Evolutionary conservation across 495 filamentous ascomycete genomes (phyloP).

Genomic region (Aspergillus wentii): DNA sequence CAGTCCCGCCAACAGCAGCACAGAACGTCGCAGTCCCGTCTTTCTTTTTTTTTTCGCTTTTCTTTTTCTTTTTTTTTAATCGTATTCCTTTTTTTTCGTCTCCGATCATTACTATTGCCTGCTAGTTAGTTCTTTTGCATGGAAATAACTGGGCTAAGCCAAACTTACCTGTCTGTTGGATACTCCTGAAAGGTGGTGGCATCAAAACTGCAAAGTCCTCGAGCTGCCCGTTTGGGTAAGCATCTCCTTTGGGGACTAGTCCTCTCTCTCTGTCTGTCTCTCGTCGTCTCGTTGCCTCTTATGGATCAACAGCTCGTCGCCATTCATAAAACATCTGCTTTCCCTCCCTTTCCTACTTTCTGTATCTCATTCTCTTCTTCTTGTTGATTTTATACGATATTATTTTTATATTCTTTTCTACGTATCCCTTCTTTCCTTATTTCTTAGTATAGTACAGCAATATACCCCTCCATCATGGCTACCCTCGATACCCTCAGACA

Average conservation of each 20-base stretch:
- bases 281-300: neutral
- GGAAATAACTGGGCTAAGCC: no score
- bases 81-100: neutral
- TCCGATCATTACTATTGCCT: no score
- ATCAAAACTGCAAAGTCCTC: no score
- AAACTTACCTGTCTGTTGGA: no score
- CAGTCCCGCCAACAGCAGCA: no score
- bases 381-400: neutral
- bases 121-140: no score
- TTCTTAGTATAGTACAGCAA: no score
- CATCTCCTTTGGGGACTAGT: conserved; percentile 2
- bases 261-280: neutral
- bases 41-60: neutral
- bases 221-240: conserved; percentile 7
- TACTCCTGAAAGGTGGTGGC: no score
- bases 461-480: conserved; percentile 18
- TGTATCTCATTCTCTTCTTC: conserved; percentile 1
- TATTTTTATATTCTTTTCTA: neutral
- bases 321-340: no score
- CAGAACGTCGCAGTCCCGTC: neutral
- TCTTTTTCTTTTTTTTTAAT: neutral
- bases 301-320: no score
- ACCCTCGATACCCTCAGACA: conserved; percentile 30
- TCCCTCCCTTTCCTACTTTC: conserved; percentile 1
- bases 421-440: neutral